phyloP scores from a whole-genome alignment of 2,329 filamentous ascomycete genomes.

The Sphaerulina musiva region DNA sequence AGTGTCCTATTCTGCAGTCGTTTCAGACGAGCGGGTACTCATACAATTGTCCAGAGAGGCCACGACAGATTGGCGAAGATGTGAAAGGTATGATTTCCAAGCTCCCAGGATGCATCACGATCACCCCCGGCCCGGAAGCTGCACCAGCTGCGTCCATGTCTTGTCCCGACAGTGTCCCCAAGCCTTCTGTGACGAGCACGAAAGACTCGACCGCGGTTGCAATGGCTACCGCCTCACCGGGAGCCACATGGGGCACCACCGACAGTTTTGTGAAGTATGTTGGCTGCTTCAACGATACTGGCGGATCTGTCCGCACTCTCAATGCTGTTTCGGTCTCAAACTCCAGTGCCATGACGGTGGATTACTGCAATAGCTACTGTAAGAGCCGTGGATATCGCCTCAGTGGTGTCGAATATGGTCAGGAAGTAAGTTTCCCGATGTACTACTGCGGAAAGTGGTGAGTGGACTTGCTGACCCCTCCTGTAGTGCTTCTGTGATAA shows the following conservation, averaged over 20 bases:
- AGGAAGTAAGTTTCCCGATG: conserved; percentile 15
- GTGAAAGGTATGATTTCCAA: conserved; percentile 27
- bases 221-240: conserved; percentile 14
- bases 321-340: conserved; percentile 23
- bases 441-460: neutral
- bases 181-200: conserved; percentile 26
- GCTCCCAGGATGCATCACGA: conserved; percentile 33
- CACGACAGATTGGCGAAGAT: conserved; percentile 29
- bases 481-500: conserved; percentile 32
- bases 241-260: conserved; percentile 25
- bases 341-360: conserved; percentile 30
- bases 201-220: conserved; percentile 26
- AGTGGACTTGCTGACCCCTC: neutral
- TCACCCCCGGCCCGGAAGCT: conserved; percentile 30
- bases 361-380: conserved; percentile 33
- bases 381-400: conserved; percentile 26
- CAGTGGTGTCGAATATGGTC: conserved; percentile 30
- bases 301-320: conserved; percentile 23
- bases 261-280: conserved; percentile 26
- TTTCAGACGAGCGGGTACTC: conserved; percentile 26
- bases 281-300: conserved; percentile 35
- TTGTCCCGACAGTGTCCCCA: conserved; percentile 23
- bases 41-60: conserved; percentile 30
- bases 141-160: conserved; percentile 28
- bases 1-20: conserved; percentile 31